Base-by-base conservation (phyloP, 805 yeast species). In the Yamadazyma ubonensis region DNA sequence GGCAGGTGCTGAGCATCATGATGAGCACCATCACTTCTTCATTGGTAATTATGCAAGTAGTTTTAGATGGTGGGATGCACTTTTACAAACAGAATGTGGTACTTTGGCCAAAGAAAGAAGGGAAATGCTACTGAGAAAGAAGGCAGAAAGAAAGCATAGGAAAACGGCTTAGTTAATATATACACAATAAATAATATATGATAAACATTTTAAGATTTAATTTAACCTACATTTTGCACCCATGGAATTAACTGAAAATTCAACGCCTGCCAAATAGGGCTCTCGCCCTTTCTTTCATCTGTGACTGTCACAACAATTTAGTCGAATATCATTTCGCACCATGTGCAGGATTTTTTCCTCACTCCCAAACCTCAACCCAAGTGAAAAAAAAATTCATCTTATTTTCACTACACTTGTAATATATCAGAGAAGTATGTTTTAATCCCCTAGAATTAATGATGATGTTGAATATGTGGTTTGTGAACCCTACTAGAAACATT, bases 1-100 rank as follows among this genome's bases (percentile, higher is more conserved):
- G 97, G 96, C 97, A 3, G 98, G 98, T 50, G 96, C 97, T 16
- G 96, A 86, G 57, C 98, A 91, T 66, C 98, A 91, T 62, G 99
- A 91, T 65, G 86, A 86, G 66, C 99, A 91, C 61, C 99, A 91
- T 63, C 95, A 86, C 62, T 89, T 84, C 70, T 91, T 91, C 67
- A 85, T 88, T 53, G 98, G 98, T 51, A 89, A 90, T 66, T 91
- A 88, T 63, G 93, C 97, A 20, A 85, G 96, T 32, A 80, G 90
- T 26, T 93, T 91, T 78, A 83, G 97, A 70, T 86, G 95, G 87
- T 89, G 96, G 95, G 99, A 91, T 68, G 85, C 69, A 65, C 59
- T 80, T 48, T 70, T 91, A 52, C 83, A 83, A 61, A 90, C 99
- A n/a, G 95, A 87, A 66, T 86, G 91, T 50, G 95, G 95, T 45